phyloP scores from a whole-genome alignment of 2,329 filamentous ascomycete species.

The Pseudogymnoascus sp. region DNA sequence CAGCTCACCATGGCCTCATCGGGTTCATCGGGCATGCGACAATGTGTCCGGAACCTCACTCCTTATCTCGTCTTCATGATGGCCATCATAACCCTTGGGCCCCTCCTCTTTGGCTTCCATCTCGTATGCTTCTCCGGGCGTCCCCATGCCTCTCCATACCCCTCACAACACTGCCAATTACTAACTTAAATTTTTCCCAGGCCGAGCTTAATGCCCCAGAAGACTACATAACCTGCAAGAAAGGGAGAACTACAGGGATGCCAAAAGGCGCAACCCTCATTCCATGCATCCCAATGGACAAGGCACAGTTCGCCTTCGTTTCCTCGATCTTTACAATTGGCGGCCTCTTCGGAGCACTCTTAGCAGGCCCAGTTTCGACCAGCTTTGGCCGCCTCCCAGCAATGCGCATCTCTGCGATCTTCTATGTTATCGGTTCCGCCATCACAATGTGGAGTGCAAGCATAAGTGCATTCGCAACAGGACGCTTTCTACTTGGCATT shows the following conservation, averaged over 20 bases:
- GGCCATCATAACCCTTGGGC: constrained; percentile 69
- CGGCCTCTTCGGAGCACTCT: constrained; percentile 74
- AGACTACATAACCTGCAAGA: constrained; percentile 82
- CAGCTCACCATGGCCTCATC: constrained; percentile 23
- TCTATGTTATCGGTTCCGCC: constrained; percentile 68
- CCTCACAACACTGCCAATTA: neutral
- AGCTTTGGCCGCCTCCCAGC: constrained; percentile 64
- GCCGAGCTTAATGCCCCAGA: constrained; percentile 93
- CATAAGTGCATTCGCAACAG: constrained; percentile 60
- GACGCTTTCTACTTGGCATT: constrained; percentile 71
- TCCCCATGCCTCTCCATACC: constrained; percentile 7
- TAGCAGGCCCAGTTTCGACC: constrained; percentile 71
- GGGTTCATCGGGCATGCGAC: constrained; percentile 24
- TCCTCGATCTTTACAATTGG: constrained; percentile 89
- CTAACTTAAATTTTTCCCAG: constrained; percentile 36
- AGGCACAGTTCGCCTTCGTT: constrained; percentile 73
- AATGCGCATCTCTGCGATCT: constrained; percentile 68
- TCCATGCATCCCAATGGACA: constrained; percentile 80
- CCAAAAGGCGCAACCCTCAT: constrained; percentile 19
- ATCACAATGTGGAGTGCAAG: constrained; percentile 65
- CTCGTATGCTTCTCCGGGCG: constrained; percentile 47
- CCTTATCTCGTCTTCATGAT: constrained; percentile 72
- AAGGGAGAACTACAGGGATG: constrained; percentile 42
- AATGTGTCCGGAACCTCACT: constrained; percentile 43
- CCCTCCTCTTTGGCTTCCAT: constrained; percentile 91